Percentiles rank a stretch among this genome's conserved stretches.
Conservation (phyloP, 768 basidiomycete genomes). For the Baorangia bicolor region DNA sequence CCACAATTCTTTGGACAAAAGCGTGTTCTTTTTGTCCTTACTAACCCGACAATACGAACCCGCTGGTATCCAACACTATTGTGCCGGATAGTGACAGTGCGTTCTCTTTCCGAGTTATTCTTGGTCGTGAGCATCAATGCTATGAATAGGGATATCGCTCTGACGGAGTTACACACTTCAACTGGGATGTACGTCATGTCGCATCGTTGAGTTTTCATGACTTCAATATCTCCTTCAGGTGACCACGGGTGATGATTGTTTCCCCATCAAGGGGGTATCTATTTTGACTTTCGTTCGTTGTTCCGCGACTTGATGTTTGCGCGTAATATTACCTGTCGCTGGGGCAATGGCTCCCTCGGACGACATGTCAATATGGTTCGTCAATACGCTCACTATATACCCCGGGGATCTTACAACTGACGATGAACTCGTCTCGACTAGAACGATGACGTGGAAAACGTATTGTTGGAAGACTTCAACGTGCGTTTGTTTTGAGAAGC, state of each 20-base stretch:
- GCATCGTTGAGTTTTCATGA: conserved; percentile 15
- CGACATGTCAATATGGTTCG: neutral
- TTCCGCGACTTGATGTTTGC: conserved; percentile 31
- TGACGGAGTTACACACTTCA: conserved; percentile 40
- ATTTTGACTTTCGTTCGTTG: neutral
- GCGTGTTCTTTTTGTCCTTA: conserved; percentile 29
- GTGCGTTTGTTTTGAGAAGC: neutral
- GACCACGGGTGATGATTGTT: conserved; percentile 62
- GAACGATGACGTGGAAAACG: neutral
- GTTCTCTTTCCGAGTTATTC: neutral
- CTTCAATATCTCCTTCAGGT: conserved; percentile 24
- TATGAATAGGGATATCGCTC: conserved; percentile 49
- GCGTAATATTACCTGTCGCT: conserved; percentile 47
- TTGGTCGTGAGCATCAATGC: neutral
- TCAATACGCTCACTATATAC: neutral
- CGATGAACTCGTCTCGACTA: neutral
- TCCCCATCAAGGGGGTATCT: conserved; percentile 57
- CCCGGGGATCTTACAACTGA: conserved; percentile 14
- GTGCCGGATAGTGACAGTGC: conserved; percentile 62
- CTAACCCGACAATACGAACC: neutral
- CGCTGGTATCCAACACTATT: conserved; percentile 32
- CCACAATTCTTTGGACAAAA: conserved; percentile 49
- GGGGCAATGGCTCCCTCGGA: conserved; percentile 60
- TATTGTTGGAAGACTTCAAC: neutral
- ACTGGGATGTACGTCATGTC: conserved; percentile 39